Conservation (phyloP, 2,329 filamentous ascomycete genomes). For the Raffaelea albimanens region DNA sequence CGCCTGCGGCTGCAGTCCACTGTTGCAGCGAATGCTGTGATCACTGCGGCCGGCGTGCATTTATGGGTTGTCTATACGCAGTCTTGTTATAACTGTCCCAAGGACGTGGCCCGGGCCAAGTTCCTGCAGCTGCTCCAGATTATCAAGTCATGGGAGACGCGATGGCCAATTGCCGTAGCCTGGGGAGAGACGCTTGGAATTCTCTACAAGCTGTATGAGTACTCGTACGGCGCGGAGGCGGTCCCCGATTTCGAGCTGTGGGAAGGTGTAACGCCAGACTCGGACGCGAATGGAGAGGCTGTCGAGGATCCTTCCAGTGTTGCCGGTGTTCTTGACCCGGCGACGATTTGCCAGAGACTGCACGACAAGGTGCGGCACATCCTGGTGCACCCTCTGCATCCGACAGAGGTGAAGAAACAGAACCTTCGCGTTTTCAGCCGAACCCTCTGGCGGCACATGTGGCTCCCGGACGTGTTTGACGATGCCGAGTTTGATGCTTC, state of each 20-base stretch:
- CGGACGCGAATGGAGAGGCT: no score
- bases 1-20: background rate
- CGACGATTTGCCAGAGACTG: conserved; percentile 3
- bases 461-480: background rate
- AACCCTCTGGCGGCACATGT: background rate
- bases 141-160: conserved; percentile 1
- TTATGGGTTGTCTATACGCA: background rate
- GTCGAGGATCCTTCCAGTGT: no score
- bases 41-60: background rate
- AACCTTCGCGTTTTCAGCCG: conserved; percentile 1
- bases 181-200: conserved; percentile 4
- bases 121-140: background rate
- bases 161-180: conserved; percentile 3
- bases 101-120: conserved; percentile 1
- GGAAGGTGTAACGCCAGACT: no score
- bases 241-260: background rate
- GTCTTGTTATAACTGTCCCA: conserved; percentile 4
- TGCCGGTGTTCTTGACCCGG: no score
- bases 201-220: conserved; percentile 7
- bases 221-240: conserved; percentile 2
- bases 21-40: background rate
- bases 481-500: no score
- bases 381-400: conserved; percentile 6
- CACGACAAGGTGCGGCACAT: conserved; percentile 7
- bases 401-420: conserved; percentile 1